phyloP scores from a whole-genome alignment of 225 moss, liverwort and hornwort species.

The Bryoerythrophyllum caledonicum region DNA sequence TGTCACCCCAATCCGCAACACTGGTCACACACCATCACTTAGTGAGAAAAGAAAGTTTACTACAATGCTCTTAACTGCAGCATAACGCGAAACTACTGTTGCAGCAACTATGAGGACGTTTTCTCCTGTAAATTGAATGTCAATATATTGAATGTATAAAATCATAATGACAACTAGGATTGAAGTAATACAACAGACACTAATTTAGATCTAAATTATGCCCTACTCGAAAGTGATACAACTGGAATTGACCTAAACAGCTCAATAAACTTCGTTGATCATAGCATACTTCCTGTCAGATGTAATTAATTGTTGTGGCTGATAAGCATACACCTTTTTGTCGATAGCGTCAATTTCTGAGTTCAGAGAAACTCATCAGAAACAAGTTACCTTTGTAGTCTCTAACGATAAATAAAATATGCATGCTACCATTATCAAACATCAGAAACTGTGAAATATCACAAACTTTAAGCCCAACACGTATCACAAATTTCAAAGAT shows the following conservation, averaged over 20 bases:
- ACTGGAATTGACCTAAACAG: constrained; percentile 1
- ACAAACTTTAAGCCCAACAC: constrained; percentile 7
- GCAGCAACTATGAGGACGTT: constrained; percentile 3
- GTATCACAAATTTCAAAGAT: constrained; percentile 14
- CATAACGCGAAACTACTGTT: constrained; percentile 7
- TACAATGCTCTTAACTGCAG: constrained; percentile 9
- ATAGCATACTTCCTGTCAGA: constrained; percentile 31
- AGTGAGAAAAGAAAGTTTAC: constrained; percentile 23
- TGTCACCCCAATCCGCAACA: constrained; percentile 34
- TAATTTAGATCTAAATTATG: not conserved
- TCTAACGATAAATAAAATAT: constrained; percentile 6
- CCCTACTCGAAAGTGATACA: constrained; percentile 11
- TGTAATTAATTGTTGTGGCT: constrained; percentile 22
- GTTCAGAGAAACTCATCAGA: constrained; percentile 15
- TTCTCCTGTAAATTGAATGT: constrained; percentile 1
- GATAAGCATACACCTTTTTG: constrained; percentile 20
- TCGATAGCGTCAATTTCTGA: constrained; percentile 26
- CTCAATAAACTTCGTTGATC: not conserved
- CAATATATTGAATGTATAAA: not conserved
- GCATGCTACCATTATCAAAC: not conserved
- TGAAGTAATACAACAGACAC: not conserved
- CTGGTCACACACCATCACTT: constrained; percentile 28
- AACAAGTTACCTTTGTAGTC: not conserved
- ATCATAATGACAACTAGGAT: constrained; percentile 8
- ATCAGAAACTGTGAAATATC: not conserved